Evolutionary conservation across 2,329 filamentous ascomycete genomes (phyloP), one percentile per base, ranked within the genome.

Genomic region (Apiospora kogelbergensis): DNA sequence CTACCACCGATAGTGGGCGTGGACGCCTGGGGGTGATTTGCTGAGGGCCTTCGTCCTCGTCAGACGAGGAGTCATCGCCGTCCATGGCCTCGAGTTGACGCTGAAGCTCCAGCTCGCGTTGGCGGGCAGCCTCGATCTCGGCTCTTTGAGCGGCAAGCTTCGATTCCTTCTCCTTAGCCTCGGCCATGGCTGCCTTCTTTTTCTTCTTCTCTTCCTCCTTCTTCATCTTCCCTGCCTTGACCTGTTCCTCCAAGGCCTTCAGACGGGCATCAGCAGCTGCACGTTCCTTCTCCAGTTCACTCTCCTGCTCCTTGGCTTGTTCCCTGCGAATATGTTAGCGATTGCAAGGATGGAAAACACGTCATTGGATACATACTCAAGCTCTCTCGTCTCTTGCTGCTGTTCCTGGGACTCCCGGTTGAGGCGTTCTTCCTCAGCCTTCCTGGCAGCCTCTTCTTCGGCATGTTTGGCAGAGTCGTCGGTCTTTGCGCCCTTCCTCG

Each of bases 151-250:
- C 91, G 30, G 93, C 93, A 72, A 98, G 84, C 78, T 92, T 91
- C 67, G 90, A 85, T 79, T 98, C 95, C 78, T 97, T 95, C 75
- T 97, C 93, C 80, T 94, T 95, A 9, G 94, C 89, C 74, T 96
- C 93, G 65, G 92, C 92, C 76, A 93, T 86, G 11, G 94, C 94
- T 26, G 94, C 95, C 83, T 97, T 95, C 84, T 94, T 96, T 75
- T 89, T 91, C 72, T 91, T 93, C 85, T 97, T 98, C 82, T 98
- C 96, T 80, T 99, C 96, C 74, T 97, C 93, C 81, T 97, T 98
- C 85, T 94, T 95, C 67, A 98, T 83, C 83, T 98, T 99, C 76
- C 95, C 94, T 78, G 95, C 93, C 72, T 91, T 91, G 67, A 98
- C 94, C 80, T 98, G 94, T 78, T 98, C 94, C 80, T 99, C 95